phyloP scores from a whole-genome alignment of 2,329 filamentous ascomycete species.

The Beauveria bassiana region DNA sequence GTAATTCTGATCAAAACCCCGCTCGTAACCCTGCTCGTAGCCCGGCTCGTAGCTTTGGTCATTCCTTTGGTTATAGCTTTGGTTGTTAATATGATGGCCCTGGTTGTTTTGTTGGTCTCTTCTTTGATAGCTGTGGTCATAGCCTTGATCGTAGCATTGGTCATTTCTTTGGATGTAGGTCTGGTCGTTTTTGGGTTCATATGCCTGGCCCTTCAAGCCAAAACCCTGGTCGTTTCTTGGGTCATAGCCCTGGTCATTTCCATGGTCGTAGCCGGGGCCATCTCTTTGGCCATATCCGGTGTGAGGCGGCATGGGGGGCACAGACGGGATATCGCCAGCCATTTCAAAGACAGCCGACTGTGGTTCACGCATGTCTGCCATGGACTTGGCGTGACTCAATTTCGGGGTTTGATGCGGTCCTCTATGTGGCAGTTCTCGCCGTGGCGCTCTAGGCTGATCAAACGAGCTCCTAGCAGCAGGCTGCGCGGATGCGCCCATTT shows the following conservation, averaged over 20 bases:
- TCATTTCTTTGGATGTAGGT: background rate
- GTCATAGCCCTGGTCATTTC: slow-evolving; percentile 17
- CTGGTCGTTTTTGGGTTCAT: slow-evolving; percentile 20
- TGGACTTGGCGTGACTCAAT: slow-evolving; percentile 55
- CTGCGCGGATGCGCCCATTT: background rate
- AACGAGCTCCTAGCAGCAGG: slow-evolving; percentile 35
- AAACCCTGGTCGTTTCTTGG: slow-evolving; percentile 11
- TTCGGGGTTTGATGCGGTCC: slow-evolving; percentile 44
- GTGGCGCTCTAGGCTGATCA: slow-evolving; percentile 39
- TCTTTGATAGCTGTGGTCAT: slow-evolving; percentile 15
- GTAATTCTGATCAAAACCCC: slow-evolving; percentile 18
- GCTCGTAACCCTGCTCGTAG: slow-evolving; percentile 1
- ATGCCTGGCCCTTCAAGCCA: background rate
- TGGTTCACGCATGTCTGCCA: slow-evolving; percentile 56
- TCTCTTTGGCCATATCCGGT: slow-evolving; percentile 21
- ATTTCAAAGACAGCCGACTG: slow-evolving; percentile 69
- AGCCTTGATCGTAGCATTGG: slow-evolving; percentile 15
- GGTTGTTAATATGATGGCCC: background rate
- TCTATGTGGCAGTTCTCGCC: slow-evolving; percentile 35
- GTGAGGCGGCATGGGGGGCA: slow-evolving; percentile 40
- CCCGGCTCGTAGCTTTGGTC: slow-evolving; percentile 20
- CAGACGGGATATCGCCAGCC: slow-evolving; percentile 51
- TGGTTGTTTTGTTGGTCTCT: slow-evolving; percentile 16
- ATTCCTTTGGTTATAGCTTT: slow-evolving; percentile 16
- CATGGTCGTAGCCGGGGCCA: background rate